Evolutionary conservation across 768 basidiomycete species (phyloP), one percentile per base, ranked within the genome.

Genomic region (Tulasnella sp.): DNA sequence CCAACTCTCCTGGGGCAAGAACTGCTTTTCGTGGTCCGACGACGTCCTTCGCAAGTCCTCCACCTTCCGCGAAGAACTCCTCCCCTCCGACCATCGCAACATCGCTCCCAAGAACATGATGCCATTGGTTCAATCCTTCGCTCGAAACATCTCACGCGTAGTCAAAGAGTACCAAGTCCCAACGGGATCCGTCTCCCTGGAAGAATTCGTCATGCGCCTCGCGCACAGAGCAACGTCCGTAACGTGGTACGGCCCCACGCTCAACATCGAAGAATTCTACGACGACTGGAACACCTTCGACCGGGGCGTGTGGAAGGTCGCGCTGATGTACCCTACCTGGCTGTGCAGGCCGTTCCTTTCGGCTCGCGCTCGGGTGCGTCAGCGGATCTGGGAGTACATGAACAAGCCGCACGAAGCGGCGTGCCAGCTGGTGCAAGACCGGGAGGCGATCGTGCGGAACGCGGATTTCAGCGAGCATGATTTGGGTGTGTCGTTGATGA

Each of bases 171-270:
- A 76, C 40, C 14, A 34, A 16, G n/a, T 46, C 38, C 71, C 62
- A 4, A 44, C 42, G 14, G 14, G 8, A 34, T 9, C 71, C 39
- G n/a, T n/a, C 56, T n/a, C 14, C 8, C n/a, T 56, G 24, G 4
- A 18, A 27, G 36, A 74, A 5, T 74, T 74, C n/a, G 44, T 79
- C 73, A 16, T 56, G 44, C 24, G 58, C 6, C 34, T 74, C 24
- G 36, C 78, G 3, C 74, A 79, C 74, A 10, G 46, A 19, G 73
- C 78, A 3, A 79, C 72, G 16, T 42, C 18, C 21, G 36, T 9
- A 44, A 52, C 78, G 12, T 36, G 46, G 21, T 79, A 34, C 36
- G 78, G 74, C n/a, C 78, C 78, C 10, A 75, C 78, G 2, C 75
- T 74, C 48, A 73, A 79, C 34, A 68, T 62, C 34, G 71, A 71